Evolutionary conservation across 129 eudicot genomes (phyloP), one percentile per base, ranked within the genome.

Genomic region (Apium graveolens): DNA sequence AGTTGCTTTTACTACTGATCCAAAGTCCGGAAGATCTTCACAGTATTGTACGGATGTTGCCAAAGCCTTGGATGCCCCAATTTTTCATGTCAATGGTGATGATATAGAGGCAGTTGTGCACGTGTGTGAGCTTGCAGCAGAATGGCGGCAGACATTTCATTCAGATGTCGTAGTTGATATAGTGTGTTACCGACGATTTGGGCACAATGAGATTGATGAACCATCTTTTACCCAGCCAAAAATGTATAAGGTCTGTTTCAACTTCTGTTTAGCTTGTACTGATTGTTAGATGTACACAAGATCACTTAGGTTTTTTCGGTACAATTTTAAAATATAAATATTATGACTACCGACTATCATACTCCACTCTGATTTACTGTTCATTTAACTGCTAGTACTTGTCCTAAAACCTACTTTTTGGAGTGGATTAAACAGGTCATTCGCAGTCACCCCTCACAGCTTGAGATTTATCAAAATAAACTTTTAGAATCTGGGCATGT

Each of bases 41-140:
- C 97, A 95, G 73, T 95, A 95, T 79, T 95, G 98, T 84, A 95
- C 98, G 10, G 98, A 95, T 88, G 98, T 91, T 83, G 98, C 98
- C 43, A 95, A 94, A 85, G 98, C 98, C 73, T 82, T 95, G 74
- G 84, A 88, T 86, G 93, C 93, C 78, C 98, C 98, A 6, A 95
- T 95, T 75, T 94, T 95, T 79, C 98, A 95, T 86, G 98, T 95
- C 53, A 95, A 95, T 80, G 98, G 98, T 76, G 98, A 95, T 87
- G 98, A 95, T 80, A 88, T 95, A 55, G 98, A 95, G 83, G 97
- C 97, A 39, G 98, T 95, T 63, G 98, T 88, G 69, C 98, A 94
- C 79, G 97, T 85, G 9, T 94, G 98, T 87, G 98, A 94, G 88
- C 96, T 95, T 79, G 98, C 98, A 53, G 98, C 98, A 51, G 97